Percentiles rank a stretch among this genome's conserved stretches.
Evolutionary conservation across 176 grass and related monocot genomes (phyloP).

Genomic region (Zea luxurians): DNA sequence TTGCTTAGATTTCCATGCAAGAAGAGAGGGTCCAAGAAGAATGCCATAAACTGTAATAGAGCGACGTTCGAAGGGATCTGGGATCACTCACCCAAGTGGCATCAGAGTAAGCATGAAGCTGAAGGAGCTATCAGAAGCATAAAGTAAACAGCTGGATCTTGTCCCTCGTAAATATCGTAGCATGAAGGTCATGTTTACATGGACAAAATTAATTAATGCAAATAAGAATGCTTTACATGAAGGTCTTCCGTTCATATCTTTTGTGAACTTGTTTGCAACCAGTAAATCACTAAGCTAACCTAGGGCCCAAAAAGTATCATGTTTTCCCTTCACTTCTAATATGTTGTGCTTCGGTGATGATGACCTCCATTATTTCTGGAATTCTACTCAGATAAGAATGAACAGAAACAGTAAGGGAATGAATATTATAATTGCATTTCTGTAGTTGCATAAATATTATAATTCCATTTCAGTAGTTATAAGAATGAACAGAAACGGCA

Average conservation of each 20-base stretch:
- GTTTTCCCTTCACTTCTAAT: neutral
- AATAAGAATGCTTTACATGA: neutral
- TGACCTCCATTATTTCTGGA: neutral
- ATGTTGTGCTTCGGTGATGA: neutral
- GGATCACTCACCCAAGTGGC: no score
- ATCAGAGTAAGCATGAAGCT: no score
- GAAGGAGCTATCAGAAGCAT: no score
- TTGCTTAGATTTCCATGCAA: no score
- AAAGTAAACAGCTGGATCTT: no score
- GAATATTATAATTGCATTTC: neutral
- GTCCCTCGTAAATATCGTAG: no score
- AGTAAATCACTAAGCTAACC: neutral
- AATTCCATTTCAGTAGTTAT: neutral
- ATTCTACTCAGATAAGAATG: neutral
- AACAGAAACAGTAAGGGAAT: neutral
- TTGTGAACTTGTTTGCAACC: neutral
- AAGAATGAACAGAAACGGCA: neutral
- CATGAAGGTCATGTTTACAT: constrained; percentile 2
- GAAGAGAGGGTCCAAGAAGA: no score
- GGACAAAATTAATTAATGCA: neutral
- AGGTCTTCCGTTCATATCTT: neutral
- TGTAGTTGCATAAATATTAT: neutral
- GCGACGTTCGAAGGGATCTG: no score
- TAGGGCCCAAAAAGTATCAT: neutral
- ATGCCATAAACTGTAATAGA: no score